phyloP scores from a whole-genome alignment of 2,329 filamentous ascomycete species.

The Nemania sp. region DNA sequence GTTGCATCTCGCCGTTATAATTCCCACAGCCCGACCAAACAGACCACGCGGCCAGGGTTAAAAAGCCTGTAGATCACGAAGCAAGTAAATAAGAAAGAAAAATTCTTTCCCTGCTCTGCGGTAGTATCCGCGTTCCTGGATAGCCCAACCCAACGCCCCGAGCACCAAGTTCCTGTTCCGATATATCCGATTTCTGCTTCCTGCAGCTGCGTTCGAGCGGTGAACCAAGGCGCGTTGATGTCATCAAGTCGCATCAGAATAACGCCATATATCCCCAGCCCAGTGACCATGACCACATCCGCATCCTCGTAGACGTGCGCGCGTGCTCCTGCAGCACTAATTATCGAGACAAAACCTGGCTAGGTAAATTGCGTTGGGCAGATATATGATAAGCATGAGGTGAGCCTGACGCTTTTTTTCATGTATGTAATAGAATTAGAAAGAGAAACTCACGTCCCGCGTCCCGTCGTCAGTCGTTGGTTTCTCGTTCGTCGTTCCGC shows the following conservation, averaged over 20 bases:
- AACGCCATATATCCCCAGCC: slow-evolving; percentile 11
- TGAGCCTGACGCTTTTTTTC: slow-evolving; percentile 13
- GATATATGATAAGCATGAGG: slow-evolving; percentile 21
- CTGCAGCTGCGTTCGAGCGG: neutral
- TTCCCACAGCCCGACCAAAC: neutral
- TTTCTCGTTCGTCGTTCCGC: slow-evolving; percentile 5
- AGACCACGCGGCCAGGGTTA: neutral
- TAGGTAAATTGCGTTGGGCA: neutral
- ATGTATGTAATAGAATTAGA: neutral
- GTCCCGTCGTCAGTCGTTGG: slow-evolving; percentile 11
- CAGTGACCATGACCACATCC: neutral
- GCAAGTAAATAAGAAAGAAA: neutral
- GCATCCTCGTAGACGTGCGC: neutral
- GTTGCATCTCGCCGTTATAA: slow-evolving; percentile 4
- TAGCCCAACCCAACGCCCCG: neutral
- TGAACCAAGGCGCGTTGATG: slow-evolving; percentile 7
- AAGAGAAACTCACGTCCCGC: neutral
- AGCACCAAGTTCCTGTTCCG: slow-evolving; percentile 13
- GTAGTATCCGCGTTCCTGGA: slow-evolving; percentile 1
- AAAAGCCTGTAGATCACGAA: slow-evolving; percentile 12
- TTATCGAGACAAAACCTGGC: neutral
- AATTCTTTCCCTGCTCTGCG: neutral
- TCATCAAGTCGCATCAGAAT: slow-evolving; percentile 24
- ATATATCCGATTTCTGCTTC: neutral
- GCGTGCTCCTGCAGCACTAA: neutral